Percentiles rank a stretch among this genome's conserved stretches.
Evolutionary conservation across 176 grass and related monocot species (phyloP).

Genomic region (Puya raimondii): DNA sequence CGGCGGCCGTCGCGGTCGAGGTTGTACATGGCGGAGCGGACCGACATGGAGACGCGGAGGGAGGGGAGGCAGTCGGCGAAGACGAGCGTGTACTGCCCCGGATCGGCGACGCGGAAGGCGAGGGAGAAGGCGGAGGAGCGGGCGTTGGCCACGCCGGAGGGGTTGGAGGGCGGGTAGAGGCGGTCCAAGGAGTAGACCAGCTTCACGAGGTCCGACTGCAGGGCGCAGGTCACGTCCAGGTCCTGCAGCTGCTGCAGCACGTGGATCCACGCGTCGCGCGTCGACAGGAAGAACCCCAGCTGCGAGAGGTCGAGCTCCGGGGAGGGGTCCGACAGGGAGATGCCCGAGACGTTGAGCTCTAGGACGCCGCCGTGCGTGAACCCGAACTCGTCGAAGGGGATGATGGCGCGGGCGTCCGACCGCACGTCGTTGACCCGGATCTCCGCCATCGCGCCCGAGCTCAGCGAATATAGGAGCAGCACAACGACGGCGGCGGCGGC

Average conservation of each 20-base stretch:
- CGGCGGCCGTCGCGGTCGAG: constrained; percentile 41
- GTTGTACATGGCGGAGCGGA: constrained; percentile 95
- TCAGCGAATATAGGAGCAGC: constrained; percentile 13
- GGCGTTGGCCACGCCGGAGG: constrained; percentile 49
- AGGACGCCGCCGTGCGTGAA: constrained; percentile 68
- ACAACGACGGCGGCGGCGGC: constrained; percentile 12
- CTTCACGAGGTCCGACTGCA: constrained; percentile 75
- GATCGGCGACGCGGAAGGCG: constrained; percentile 31
- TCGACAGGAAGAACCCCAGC: constrained; percentile 96
- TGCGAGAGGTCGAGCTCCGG: constrained; percentile 60
- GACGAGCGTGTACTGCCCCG: constrained; percentile 87
- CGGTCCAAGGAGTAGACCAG: constrained; percentile 71
- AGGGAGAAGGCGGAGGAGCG: constrained; percentile 64
- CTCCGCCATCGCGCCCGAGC: constrained; percentile 37
- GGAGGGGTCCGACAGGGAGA: constrained; percentile 44
- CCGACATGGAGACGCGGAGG: constrained; percentile 64
- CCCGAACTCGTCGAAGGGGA: constrained; percentile 91
- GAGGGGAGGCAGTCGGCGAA: constrained; percentile 86
- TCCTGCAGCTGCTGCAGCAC: constrained; percentile 80
- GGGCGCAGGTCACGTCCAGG: constrained; percentile 80
- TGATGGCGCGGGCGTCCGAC: constrained; percentile 64
- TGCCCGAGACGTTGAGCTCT: constrained; percentile 77
- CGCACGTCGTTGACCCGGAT: constrained; percentile 62
- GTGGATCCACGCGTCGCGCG: constrained; percentile 82
- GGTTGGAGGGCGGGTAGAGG: constrained; percentile 55